These are phyloP conservation scores for Volvox africanus DNA, from an alignment of 139 green algal species.

Conservation along the genomic window DNA sequence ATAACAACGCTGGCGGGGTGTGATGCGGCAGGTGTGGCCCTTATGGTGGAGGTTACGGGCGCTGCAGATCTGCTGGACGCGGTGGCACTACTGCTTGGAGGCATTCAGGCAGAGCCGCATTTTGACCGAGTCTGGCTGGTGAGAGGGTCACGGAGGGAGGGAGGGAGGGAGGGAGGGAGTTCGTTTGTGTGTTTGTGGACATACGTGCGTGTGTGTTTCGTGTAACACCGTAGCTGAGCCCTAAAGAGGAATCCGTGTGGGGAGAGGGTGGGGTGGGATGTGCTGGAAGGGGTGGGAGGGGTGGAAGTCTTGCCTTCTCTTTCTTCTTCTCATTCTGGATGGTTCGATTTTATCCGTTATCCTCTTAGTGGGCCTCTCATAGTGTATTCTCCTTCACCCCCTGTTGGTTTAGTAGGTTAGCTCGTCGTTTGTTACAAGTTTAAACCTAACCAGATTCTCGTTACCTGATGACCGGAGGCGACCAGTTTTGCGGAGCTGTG, in stretches of 20 bases:
- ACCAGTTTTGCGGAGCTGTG: slow-evolving; percentile 63
- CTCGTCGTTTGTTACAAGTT: neutral
- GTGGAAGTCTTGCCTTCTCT: too few relatives aligned
- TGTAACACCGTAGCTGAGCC: too few relatives aligned
- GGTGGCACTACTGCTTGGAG: slow-evolving; percentile 11
- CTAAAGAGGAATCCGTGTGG: too few relatives aligned
- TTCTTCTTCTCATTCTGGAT: too few relatives aligned
- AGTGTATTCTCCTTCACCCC: too few relatives aligned
- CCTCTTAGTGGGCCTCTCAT: too few relatives aligned
- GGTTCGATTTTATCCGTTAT: too few relatives aligned
- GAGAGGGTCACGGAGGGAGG: neutral
- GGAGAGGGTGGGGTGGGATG: too few relatives aligned
- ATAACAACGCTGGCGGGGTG: too few relatives aligned
- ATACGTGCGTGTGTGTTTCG: neutral
- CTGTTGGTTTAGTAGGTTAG: too few relatives aligned
- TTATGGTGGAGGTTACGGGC: slow-evolving; percentile 39
- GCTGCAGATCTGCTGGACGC: slow-evolving; percentile 35
- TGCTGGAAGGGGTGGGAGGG: too few relatives aligned
- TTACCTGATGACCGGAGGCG: neutral
- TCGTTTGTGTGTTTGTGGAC: neutral
- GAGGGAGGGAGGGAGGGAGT: neutral
- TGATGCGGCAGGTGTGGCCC: neutral
- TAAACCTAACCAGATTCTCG: neutral
- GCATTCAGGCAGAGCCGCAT: slow-evolving; percentile 57
- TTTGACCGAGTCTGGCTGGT: slow-evolving; percentile 59